phyloP scores from a whole-genome alignment of 2,329 filamentous ascomycete genomes.

The Ascochyta koolunga region DNA sequence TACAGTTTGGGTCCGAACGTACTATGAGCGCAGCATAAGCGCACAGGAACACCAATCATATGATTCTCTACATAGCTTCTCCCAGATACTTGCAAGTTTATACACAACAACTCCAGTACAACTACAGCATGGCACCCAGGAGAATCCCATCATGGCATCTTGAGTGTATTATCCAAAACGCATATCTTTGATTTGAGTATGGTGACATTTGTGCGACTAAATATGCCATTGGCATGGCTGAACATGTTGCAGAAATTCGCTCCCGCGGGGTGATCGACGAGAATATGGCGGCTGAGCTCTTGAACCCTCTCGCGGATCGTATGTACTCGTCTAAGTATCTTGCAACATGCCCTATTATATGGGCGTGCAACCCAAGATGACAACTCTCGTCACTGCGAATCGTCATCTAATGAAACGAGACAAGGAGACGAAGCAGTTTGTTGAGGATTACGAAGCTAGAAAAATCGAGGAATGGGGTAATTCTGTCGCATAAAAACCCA shows the following conservation, averaged over 20 bases:
- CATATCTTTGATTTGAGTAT: constrained; percentile 15
- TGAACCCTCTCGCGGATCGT: constrained; percentile 16
- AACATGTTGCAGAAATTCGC: constrained; percentile 16
- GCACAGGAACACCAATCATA: too few species aligned
- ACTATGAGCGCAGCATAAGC: neutral
- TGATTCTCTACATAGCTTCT: too few species aligned
- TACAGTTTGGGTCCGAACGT: too few species aligned
- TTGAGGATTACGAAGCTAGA: constrained; percentile 23
- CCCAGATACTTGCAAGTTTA: too few species aligned
- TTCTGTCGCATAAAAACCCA: neutral
- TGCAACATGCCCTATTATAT: constrained; percentile 15
- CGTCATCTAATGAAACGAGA: constrained; percentile 19
- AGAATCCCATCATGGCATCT: neutral
- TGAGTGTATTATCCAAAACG: neutral
- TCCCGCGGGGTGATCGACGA: constrained; percentile 15
- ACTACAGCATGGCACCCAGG: neutral
- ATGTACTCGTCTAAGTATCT: constrained; percentile 24
- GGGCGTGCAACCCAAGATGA: constrained; percentile 5
- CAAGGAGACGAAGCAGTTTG: constrained; percentile 19
- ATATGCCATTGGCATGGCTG: constrained; percentile 20
- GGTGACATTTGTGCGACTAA: constrained; percentile 26
- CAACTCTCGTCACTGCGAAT: constrained; percentile 13
- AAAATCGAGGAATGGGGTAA: constrained; percentile 29
- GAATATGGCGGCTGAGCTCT: constrained; percentile 18
- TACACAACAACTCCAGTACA: too few species aligned